Base-by-base conservation (phyloP, 345 rosid species). In the Linum lewisii region DNA sequence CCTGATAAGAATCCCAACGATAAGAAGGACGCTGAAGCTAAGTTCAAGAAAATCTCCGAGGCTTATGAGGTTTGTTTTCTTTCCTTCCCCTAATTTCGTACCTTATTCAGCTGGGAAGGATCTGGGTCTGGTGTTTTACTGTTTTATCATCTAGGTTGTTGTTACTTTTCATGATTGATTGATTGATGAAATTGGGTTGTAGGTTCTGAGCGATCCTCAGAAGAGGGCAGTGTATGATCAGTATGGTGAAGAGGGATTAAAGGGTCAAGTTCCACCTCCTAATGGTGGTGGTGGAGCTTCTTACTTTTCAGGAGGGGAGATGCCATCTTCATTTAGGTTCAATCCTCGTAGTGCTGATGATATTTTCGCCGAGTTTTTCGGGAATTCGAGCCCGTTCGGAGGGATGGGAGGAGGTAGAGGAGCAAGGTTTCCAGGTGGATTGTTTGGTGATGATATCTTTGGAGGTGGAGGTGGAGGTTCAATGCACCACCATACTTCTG, bases 221-320 rank as follows among this genome's bases (percentile, higher is more conserved):
- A 69, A 69, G 56, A 64, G 52, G 57, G 69, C 65, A 59, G 65
- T 69, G 19, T 69, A 69, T 55, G 73, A 69, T 56, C 68, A 64
- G 19, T 69, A 64, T 24, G 73, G 73, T n/a, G 73, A 69, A 36
- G 73, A 69, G 69, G 73, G 73, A 26, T 57, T 69, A 13, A 69
- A 69, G 54, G 69, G 73, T 15, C 69, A 64, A 14, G 44, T 64
- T 1, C 73, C 64, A 23, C 73, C 69, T 1, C 69, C 72, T 37
- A 59, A 21, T 63, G 21, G 42, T 22, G 54, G 58, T n/a, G 58
- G 59, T 36, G 44, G 57, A 22, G 44, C 64, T 47, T 25, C 63
- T 19, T 69, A 51, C 64, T 63, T 25, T 37, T 59, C 68, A 26
- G 60, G 60, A 1, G 73, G 73, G 32, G 72, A 69, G 37, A 54